Evolutionary conservation across 352 stramenopile species (phyloP).

Genomic region (Blastocystis sp.): DNA sequence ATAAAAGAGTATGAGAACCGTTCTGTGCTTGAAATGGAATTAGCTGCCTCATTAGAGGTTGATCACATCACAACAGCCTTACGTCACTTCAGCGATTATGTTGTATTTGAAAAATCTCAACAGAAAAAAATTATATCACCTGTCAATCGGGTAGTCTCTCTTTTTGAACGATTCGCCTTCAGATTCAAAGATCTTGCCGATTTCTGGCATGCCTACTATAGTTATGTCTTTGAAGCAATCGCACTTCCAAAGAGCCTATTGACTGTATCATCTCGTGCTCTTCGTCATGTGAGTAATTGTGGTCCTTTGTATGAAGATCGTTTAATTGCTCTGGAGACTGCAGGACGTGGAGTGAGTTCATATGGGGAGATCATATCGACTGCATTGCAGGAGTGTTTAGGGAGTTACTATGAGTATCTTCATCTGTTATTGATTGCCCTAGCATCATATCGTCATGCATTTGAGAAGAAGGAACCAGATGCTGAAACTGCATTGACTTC

Average conservation of each 20-base stretch:
- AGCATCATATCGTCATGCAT: not conserved
- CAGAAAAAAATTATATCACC: not conserved
- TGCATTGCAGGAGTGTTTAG: not conserved
- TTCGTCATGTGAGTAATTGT: constrained; percentile 14
- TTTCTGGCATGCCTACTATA: constrained; percentile 62
- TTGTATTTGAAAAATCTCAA: not conserved
- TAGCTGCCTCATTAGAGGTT: constrained; percentile 32
- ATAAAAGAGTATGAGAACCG: not conserved
- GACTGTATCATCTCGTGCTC: not conserved
- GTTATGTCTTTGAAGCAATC: constrained; percentile 6
- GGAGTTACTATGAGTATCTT: constrained; percentile 57
- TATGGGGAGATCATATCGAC: not conserved
- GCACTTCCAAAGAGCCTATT: not conserved
- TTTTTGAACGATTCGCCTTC: constrained; percentile 10
- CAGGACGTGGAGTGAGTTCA: not conserved
- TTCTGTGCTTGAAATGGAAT: constrained; percentile 12
- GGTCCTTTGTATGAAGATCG: constrained; percentile 35
- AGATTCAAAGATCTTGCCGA: constrained; percentile 3
- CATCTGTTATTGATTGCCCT: not conserved
- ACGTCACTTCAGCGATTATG: constrained; percentile 40
- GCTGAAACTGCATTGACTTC: not conserved
- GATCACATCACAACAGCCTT: constrained; percentile 60
- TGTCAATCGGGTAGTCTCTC: not conserved
- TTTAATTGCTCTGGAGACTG: not conserved
- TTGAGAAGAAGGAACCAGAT: not conserved